These are phyloP conservation scores for Prunus padus DNA, from an alignment of 306 rosid species.

Conservation along the genomic window DNA sequence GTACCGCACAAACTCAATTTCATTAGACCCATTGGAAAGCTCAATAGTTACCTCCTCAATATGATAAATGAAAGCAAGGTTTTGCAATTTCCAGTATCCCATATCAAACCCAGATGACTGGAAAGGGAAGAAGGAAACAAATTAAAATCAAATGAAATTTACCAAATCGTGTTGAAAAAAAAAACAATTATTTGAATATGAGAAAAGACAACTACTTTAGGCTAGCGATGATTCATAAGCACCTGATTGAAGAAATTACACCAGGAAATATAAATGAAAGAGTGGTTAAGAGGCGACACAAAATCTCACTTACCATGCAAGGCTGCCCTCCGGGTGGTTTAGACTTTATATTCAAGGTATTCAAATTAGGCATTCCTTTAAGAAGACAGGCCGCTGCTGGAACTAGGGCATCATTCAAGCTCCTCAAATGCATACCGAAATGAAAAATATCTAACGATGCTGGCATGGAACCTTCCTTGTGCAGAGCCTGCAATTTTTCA, in stretches of 20 bases:
- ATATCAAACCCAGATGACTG: not conserved
- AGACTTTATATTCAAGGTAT: not conserved
- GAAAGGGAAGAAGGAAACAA: not conserved
- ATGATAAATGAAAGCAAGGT: not conserved
- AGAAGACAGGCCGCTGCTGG: not conserved
- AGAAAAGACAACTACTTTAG: not conserved
- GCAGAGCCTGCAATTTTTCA: not conserved
- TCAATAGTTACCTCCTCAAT: not conserved
- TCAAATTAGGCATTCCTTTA: not conserved
- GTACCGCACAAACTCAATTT: not conserved
- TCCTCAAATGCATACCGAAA: not conserved
- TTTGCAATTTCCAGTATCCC: conserved; percentile 5
- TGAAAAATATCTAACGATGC: not conserved
- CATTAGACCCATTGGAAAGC: not conserved
- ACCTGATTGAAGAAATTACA: not conserved
- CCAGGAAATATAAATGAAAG: not conserved
- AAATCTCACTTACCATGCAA: not conserved
- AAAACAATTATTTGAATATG: not conserved
- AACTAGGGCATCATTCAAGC: conserved; percentile 3
- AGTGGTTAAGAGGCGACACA: not conserved
- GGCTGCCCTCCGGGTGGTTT: not conserved
- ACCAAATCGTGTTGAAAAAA: not conserved
- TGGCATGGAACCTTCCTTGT: not conserved
- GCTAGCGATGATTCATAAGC: not conserved
- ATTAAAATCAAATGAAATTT: not conserved